phyloP scores from a whole-genome alignment of 2,329 filamentous ascomycete genomes.

The Cryoendolithus antarcticus region DNA sequence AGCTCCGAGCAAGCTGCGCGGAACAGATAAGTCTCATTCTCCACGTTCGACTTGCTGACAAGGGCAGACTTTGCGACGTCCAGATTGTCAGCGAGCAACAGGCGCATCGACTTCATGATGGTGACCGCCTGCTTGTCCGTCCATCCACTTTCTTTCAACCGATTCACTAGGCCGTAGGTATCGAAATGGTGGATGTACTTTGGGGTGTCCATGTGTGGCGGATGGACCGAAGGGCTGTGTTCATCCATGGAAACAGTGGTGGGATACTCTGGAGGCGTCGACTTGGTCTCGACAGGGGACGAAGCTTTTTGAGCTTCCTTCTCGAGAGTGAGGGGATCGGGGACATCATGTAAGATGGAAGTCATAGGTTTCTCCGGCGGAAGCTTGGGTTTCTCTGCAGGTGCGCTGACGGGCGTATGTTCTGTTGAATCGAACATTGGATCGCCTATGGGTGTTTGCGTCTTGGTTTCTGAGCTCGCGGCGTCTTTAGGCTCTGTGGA shows the following conservation, averaged over 20 bases:
- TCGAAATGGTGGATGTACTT: constrained; percentile 95
- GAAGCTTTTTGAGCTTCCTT: constrained; percentile 11
- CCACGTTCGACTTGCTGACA: constrained; percentile 82
- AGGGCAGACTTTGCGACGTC: constrained; percentile 67
- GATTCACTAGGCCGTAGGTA: constrained; percentile 76
- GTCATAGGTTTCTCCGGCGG: constrained; percentile 14
- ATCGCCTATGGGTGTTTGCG: constrained; percentile 2
- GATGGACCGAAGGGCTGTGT: constrained; percentile 39
- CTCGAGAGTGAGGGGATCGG: constrained; percentile 13
- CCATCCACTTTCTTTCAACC: constrained; percentile 62
- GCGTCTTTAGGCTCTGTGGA: too few species aligned
- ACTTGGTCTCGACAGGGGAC: constrained; percentile 17
- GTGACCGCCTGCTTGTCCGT: constrained; percentile 62
- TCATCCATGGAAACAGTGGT: constrained; percentile 18
- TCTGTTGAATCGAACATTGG: constrained; percentile 14
- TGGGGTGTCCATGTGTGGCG: constrained; percentile 52
- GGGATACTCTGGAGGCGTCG: constrained; percentile 14
- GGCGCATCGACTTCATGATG: constrained; percentile 83
- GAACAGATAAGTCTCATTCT: constrained; percentile 91
- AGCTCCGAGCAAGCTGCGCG: constrained; percentile 87
- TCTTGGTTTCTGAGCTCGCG: too few species aligned
- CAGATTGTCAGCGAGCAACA: constrained; percentile 64
- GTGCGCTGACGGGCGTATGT: constrained; percentile 3
- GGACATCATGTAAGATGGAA: constrained; percentile 17
- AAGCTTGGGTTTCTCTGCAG: constrained; percentile 5